phyloP scores from a whole-genome alignment of 805 yeast genomes.

The Candida awuae region DNA sequence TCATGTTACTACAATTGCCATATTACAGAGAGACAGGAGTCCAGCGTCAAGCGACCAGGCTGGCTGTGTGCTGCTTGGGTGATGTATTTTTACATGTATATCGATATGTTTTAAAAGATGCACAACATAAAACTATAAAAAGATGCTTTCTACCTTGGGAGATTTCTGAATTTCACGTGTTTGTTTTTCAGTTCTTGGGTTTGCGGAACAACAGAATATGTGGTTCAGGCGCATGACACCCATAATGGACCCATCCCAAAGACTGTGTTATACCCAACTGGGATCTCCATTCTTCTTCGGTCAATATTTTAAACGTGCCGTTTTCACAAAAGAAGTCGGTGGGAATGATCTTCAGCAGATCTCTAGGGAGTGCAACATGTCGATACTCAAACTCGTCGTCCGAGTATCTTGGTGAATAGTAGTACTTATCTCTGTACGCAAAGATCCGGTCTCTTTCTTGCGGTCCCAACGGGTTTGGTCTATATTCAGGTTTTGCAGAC shows the following conservation, averaged over 20 bases:
- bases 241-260: constrained; percentile 96
- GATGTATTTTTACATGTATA: too few relatives aligned
- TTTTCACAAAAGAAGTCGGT: constrained; percentile 91
- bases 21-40: too few relatives aligned
- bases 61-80: too few relatives aligned
- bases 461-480: constrained; percentile 64
- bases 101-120: too few relatives aligned
- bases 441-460: constrained; percentile 78
- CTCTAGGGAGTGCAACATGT: constrained; percentile 95
- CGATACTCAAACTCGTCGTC: constrained; percentile 91
- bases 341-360: constrained; percentile 90
- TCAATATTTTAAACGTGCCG: constrained; percentile 81
- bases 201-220: constrained; percentile 85
- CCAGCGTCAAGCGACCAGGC: too few relatives aligned
- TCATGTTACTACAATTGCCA: too few relatives aligned
- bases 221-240: constrained; percentile 98
- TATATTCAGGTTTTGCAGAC: background rate
- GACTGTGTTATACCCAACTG: constrained; percentile 97
- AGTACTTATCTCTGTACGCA: constrained; percentile 90
- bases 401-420: constrained; percentile 86
- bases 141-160: too few relatives aligned
- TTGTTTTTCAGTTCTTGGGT: constrained; percentile 28
- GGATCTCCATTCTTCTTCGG: constrained; percentile 94
- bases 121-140: too few relatives aligned
- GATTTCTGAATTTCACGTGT: too few relatives aligned